Percentiles rank a stretch among this genome's conserved stretches.
Conservation (phyloP, 2,329 filamentous ascomycete genomes). For the Pseudocercospora eumusae region DNA sequence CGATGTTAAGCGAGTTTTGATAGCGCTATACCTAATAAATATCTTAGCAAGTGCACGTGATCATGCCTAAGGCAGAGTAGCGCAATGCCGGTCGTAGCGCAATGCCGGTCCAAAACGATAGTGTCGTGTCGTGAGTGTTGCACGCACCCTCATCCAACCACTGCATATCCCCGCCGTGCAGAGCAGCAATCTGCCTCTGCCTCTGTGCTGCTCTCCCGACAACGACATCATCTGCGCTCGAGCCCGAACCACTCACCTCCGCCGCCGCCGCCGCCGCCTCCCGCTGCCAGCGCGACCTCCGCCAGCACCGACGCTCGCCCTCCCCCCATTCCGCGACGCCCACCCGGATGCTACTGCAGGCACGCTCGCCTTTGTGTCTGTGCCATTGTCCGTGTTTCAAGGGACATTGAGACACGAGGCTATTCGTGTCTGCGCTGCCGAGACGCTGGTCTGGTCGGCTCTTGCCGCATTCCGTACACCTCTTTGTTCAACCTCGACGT, state of each 20-base stretch:
- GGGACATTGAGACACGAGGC: slow-evolving; percentile 10
- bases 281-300: slow-evolving; percentile 2
- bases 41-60: no score
- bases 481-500: slow-evolving; percentile 25
- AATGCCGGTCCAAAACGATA: no score
- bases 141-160: slow-evolving; percentile 4
- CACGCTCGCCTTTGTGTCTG: slow-evolving; percentile 4
- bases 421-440: slow-evolving; percentile 8
- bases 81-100: no score
- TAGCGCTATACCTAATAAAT: no score
- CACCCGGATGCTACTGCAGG: slow-evolving; percentile 6
- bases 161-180: background rate
- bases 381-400: slow-evolving; percentile 12
- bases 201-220: background rate
- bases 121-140: no score
- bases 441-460: slow-evolving; percentile 12
- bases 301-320: background rate
- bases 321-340: slow-evolving; percentile 3
- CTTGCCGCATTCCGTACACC: slow-evolving; percentile 19
- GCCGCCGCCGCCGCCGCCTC: background rate
- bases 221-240: background rate
- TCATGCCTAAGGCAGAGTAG: no score
- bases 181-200: background rate
- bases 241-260: background rate
- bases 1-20: no score